These are phyloP conservation scores for Neocallimastix lanati DNA, from an alignment of 192 early-diverging fungal genomes.

Conservation along the genomic window DNA sequence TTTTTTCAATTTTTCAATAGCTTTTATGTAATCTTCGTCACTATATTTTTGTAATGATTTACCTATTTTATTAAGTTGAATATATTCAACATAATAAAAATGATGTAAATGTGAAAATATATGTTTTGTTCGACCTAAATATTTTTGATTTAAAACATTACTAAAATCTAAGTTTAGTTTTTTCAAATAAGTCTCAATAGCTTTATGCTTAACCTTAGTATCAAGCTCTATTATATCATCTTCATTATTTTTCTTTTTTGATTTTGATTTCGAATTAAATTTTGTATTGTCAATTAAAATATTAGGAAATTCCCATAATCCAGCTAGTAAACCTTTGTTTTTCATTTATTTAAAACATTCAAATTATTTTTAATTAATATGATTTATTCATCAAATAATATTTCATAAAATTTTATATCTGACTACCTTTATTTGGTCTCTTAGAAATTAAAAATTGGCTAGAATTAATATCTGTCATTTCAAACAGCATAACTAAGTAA, in stretches of 20 bases:
- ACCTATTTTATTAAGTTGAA: not conserved
- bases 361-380: too few relatives aligned
- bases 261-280: not conserved
- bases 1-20: not conserved
- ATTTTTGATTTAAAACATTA: not conserved
- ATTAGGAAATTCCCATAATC: constrained; percentile 59
- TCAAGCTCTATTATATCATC: not conserved
- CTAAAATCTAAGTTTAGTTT: not conserved
- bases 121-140: not conserved
- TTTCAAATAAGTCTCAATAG: not conserved
- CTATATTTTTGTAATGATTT: not conserved
- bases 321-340: constrained; percentile 32
- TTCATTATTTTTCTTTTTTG: not conserved
- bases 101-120: not conserved
- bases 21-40: not conserved
- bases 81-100: not conserved
- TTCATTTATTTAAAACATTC: not conserved
- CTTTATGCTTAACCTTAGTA: not conserved
- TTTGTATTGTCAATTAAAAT: not conserved
- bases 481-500: not conserved
- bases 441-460: constrained; percentile 20
- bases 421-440: constrained; percentile 20
- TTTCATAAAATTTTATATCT: not conserved
- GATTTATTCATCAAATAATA: too few relatives aligned
- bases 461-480: not conserved